Conservation (phyloP, 805 yeast genomes). For the Candida schatavii region DNA sequence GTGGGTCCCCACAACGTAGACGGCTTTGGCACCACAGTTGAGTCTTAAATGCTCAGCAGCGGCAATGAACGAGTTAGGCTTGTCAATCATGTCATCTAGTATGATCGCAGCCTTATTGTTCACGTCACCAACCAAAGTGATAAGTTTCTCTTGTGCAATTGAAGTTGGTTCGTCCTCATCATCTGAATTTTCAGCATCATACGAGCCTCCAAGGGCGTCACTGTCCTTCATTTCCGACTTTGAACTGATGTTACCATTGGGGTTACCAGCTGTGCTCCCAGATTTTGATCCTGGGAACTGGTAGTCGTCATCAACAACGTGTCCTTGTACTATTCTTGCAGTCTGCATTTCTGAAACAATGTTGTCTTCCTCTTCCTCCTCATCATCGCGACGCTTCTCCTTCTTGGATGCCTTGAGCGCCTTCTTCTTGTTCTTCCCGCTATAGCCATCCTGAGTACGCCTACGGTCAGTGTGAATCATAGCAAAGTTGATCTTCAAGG, state of each 20-base stretch:
- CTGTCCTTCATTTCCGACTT: slow-evolving; percentile 16
- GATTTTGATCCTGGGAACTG: slow-evolving; percentile 11
- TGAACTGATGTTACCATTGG: slow-evolving; percentile 3
- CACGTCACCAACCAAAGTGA: slow-evolving; percentile 96
- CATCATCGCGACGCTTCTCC: slow-evolving; percentile 39
- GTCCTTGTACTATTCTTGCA: slow-evolving; percentile 94
- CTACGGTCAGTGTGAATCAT: slow-evolving; percentile 99
- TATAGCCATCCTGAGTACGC: slow-evolving; percentile 68
- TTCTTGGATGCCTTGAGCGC: slow-evolving; percentile 36
- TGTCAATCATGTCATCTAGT: slow-evolving; percentile 95
- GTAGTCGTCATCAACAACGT: slow-evolving; percentile 87
- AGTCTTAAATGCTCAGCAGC: slow-evolving; percentile 97
- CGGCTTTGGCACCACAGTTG: slow-evolving; percentile 94
- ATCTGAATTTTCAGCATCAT: slow-evolving; percentile 70
- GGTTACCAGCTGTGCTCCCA: slow-evolving; percentile 10
- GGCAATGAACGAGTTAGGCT: slow-evolving; percentile 89
- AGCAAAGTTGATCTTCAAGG: slow-evolving; percentile 92
- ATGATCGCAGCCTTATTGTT: slow-evolving; percentile 88
- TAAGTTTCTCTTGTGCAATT: slow-evolving; percentile 72
- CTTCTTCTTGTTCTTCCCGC: slow-evolving; percentile 40
- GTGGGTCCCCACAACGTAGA: slow-evolving; percentile 90
- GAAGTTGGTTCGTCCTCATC: slow-evolving; percentile 77
- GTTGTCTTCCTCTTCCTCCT: slow-evolving; percentile 64
- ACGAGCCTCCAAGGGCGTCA: slow-evolving; percentile 77
- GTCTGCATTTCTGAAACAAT: slow-evolving; percentile 84